These are phyloP conservation scores for Mangifera indica DNA, from an alignment of 345 rosid genomes.

Conservation along the genomic window DNA sequence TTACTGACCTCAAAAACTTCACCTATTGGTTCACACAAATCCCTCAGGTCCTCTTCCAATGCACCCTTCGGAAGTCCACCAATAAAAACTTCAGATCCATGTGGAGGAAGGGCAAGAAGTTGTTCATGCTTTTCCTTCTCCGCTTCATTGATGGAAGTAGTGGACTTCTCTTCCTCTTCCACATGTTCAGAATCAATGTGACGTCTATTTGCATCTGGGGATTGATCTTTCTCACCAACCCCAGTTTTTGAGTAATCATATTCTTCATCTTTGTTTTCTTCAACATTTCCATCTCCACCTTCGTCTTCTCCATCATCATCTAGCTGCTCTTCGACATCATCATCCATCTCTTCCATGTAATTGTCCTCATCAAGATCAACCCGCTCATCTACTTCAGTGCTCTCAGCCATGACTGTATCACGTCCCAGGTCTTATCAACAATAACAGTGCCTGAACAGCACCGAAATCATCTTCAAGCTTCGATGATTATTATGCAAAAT, in stretches of 20 bases:
- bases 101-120: slow-evolving; percentile 92
- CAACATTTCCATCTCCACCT: slow-evolving; percentile 44
- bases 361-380: slow-evolving; percentile 94
- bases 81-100: slow-evolving; percentile 96
- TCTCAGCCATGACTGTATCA: slow-evolving; percentile 65
- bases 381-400: slow-evolving; percentile 79
- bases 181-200: slow-evolving; percentile 37
- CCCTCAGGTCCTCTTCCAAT: slow-evolving; percentile 78
- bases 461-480: slow-evolving; percentile 32
- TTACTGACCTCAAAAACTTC: slow-evolving; percentile 78
- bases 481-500: slow-evolving; percentile 29
- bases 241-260: slow-evolving; percentile 49
- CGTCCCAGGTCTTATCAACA: slow-evolving; percentile 44
- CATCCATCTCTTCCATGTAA: slow-evolving; percentile 94
- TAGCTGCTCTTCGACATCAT: slow-evolving; percentile 71
- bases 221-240: slow-evolving; percentile 43
- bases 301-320: slow-evolving; percentile 66
- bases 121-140: slow-evolving; percentile 69
- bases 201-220: slow-evolving; percentile 47
- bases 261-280: slow-evolving; percentile 55
- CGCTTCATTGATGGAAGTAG: slow-evolving; percentile 52
- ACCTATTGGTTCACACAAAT: slow-evolving; percentile 82
- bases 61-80: slow-evolving; percentile 95
- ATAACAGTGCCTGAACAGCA: slow-evolving; percentile 42
- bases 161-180: slow-evolving; percentile 58